These are phyloP conservation scores for Colletotrichum paranaense DNA, from an alignment of 2,329 filamentous ascomycete genomes.

Conservation along the genomic window DNA sequence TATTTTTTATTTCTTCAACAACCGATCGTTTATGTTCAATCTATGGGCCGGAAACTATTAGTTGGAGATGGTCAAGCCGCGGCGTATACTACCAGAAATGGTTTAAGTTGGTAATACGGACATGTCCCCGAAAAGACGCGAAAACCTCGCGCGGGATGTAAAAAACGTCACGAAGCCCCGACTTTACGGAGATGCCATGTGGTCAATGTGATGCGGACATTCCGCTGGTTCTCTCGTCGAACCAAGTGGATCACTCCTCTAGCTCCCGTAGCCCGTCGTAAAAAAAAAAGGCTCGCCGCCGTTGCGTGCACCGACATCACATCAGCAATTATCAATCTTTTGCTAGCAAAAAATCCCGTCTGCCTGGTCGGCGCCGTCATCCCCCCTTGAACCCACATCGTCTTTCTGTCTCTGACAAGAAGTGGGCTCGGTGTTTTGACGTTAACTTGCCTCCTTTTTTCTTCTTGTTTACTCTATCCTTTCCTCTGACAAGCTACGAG, in stretches of 20 bases:
- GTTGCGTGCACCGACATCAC: neutral
- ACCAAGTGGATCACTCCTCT: neutral
- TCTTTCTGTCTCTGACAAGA: no score
- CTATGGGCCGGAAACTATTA: neutral
- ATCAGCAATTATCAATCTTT: neutral
- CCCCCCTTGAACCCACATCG: neutral
- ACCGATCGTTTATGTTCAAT: neutral
- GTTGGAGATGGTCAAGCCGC: neutral
- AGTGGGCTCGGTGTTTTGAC: no score
- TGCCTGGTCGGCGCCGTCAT: neutral
- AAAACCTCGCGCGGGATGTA: neutral
- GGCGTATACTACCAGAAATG: neutral
- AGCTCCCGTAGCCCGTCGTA: neutral
- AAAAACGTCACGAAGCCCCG: no score
- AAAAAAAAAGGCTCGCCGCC: neutral
- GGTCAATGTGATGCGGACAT: neutral
- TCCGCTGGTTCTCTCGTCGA: neutral
- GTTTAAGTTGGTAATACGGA: neutral
- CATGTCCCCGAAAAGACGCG: neutral
- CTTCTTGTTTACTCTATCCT: no score
- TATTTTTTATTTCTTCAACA: neutral
- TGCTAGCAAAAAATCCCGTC: neutral
- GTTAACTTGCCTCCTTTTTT: no score
- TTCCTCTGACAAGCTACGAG: no score
- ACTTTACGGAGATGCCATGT: no score